A percentile compares a stretch with the other conserved stretches of the same genome.
These are phyloP conservation scores for Colletotrichum paranaense DNA, from an alignment of 2,329 filamentous ascomycete species.

Conservation along the genomic window DNA sequence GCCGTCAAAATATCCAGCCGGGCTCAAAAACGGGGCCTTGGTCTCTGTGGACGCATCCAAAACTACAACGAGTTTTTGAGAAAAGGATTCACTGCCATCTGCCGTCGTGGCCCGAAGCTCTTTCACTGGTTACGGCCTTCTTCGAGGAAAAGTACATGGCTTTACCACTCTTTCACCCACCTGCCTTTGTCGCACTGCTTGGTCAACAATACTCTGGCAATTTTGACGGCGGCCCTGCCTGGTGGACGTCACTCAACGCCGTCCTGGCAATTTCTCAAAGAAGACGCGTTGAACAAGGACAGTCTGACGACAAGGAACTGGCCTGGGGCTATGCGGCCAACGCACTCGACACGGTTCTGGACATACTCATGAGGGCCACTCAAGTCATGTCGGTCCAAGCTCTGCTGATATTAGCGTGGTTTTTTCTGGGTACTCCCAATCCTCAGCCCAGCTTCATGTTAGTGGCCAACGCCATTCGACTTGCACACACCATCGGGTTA, in stretches of 20 bases:
- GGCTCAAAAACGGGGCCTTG: neutral
- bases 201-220: neutral
- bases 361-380: neutral
- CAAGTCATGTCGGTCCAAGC: conserved; percentile 8
- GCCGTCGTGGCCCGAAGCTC: neutral
- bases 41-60: conserved; percentile 14
- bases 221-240: neutral
- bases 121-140: conserved; percentile 1
- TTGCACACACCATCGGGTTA: neutral
- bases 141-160: neutral
- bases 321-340: neutral
- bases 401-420: neutral
- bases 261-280: conserved; percentile 1
- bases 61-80: neutral
- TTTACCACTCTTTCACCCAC: neutral
- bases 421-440: conserved; percentile 10
- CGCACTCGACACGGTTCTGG: neutral
- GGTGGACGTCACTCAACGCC: neutral
- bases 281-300: neutral
- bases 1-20: neutral
- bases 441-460: conserved; percentile 16
- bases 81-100: neutral
- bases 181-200: neutral
- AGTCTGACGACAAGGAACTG: neutral
- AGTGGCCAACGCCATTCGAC: neutral